Conservation (phyloP, 2,329 filamentous ascomycete genomes). For the Verticillium tricorpus region DNA sequence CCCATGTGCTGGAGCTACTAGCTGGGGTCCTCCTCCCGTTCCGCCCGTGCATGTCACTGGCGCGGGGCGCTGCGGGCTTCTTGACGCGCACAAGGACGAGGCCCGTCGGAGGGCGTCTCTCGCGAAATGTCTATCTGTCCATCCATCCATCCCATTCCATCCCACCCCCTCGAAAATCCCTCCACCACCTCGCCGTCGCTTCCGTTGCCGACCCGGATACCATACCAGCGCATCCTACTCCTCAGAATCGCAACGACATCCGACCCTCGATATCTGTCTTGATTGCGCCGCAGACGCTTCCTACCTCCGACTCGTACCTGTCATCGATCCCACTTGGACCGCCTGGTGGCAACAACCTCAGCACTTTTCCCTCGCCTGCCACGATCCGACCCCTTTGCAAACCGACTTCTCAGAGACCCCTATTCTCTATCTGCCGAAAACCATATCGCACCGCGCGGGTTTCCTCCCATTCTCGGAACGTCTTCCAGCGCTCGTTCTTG, state of each 20-base stretch:
- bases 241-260: not conserved
- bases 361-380: not conserved
- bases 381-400: not conserved
- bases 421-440: not conserved
- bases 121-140: not conserved
- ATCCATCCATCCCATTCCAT: conserved; percentile 1
- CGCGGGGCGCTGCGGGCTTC: conserved; percentile 1
- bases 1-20: not conserved
- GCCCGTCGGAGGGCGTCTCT: not conserved
- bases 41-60: not conserved
- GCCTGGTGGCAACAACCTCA: not conserved
- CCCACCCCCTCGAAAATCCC: not conserved
- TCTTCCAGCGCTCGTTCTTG: conserved; percentile 31
- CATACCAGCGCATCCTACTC: not conserved
- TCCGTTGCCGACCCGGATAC: not conserved
- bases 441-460: conserved; percentile 2
- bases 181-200: not conserved
- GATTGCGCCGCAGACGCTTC: not conserved
- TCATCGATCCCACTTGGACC: not conserved
- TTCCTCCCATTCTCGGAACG: conserved; percentile 12
- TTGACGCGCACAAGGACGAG: conserved; percentile 11
- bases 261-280: too few species aligned
- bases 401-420: not conserved
- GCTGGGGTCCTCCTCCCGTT: not conserved
- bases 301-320: conserved; percentile 9